Conservation (phyloP, 129 eudicot genomes). For the Arctium lappa region DNA sequence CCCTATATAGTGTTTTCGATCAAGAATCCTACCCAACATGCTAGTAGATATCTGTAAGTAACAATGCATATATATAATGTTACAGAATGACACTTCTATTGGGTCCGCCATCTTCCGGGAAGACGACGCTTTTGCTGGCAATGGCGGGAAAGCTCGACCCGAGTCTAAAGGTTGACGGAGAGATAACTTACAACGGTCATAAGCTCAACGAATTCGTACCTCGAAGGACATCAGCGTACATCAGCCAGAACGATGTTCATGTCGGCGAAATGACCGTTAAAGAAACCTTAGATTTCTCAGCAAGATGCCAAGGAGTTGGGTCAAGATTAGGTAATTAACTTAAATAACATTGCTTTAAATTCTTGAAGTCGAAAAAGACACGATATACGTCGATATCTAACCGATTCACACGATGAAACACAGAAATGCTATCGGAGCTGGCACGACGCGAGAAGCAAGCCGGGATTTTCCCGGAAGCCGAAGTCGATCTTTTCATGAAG, state of each 20-base stretch:
- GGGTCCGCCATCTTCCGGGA: conserved; percentile 71
- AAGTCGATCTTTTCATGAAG: conserved; percentile 85
- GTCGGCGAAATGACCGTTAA: conserved; percentile 71
- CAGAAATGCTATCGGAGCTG: conserved; percentile 69
- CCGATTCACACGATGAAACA: not conserved
- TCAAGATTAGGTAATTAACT: conserved; percentile 51
- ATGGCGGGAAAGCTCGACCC: conserved; percentile 48
- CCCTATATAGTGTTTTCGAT: not conserved
- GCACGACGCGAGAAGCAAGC: conserved; percentile 72
- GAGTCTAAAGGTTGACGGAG: conserved; percentile 56
- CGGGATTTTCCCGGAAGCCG: conserved; percentile 71
- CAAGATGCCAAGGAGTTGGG: conserved; percentile 89
- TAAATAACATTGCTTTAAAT: not conserved
- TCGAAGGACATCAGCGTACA: conserved; percentile 68
- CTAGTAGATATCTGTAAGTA: not conserved
- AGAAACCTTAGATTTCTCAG: conserved; percentile 84
- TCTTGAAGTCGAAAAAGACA: not conserved
- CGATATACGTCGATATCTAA: not conserved
- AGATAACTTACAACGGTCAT: conserved; percentile 80
- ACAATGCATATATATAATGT: not conserved
- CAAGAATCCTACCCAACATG: too few relatives aligned
- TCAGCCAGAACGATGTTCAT: conserved; percentile 87
- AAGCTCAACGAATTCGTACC: conserved; percentile 72
- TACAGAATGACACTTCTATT: conserved; percentile 55
- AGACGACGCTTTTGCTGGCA: conserved; percentile 53